A percentile compares a stretch with the other conserved stretches of the same genome.
phyloP scores from a whole-genome alignment of 2,329 filamentous ascomycete species.

The Cladophialophora yegresii region DNA sequence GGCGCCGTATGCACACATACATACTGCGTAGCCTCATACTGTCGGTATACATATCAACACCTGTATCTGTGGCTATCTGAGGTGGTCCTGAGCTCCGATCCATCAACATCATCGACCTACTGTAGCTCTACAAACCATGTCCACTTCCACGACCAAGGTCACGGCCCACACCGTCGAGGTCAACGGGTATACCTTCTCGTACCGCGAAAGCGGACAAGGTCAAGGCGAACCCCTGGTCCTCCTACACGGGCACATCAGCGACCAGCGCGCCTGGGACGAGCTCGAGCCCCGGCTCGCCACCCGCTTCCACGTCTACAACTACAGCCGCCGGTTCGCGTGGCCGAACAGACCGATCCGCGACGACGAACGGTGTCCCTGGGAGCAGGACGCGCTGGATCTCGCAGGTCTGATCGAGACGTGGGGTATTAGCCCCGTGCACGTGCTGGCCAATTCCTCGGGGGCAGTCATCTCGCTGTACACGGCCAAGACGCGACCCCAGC shows the following conservation, averaged over 20 bases:
- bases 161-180: conserved; percentile 7
- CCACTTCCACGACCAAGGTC: neutral
- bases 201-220: conserved; percentile 20
- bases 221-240: conserved; percentile 25
- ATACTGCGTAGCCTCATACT: neutral
- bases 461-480: conserved; percentile 14
- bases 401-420: conserved; percentile 18
- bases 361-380: conserved; percentile 13
- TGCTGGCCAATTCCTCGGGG: conserved; percentile 25
- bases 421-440: conserved; percentile 21
- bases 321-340: conserved; percentile 26
- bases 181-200: conserved; percentile 21
- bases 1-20: neutral
- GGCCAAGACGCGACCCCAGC: conserved; percentile 13
- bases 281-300: conserved; percentile 19
- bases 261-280: conserved; percentile 20
- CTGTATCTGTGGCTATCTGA: neutral
- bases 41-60: neutral
- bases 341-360: conserved; percentile 23
- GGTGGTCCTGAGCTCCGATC: neutral
- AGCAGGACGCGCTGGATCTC: conserved; percentile 22
- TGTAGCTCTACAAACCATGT: neutral
- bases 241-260: conserved; percentile 26
- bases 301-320: conserved; percentile 23
- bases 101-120: neutral